Evolutionary conservation across 2,329 filamentous ascomycete genomes (phyloP), one percentile per base, ranked within the genome.

Genomic region (Xylariaceae sp.): DNA sequence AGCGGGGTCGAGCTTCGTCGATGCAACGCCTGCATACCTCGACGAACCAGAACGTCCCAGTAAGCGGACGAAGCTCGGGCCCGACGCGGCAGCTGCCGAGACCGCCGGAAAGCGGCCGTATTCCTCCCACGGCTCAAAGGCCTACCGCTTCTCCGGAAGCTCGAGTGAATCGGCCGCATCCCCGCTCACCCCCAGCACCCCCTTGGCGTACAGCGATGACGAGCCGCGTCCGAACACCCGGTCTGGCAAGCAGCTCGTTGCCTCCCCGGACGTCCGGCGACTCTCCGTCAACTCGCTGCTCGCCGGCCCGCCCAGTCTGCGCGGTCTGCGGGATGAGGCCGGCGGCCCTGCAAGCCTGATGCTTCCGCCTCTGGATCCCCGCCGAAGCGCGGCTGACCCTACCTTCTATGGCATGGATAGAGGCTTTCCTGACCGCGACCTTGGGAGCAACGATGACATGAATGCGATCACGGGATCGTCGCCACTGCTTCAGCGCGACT

Each of bases 391-490:
- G 43, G 61, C 38, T 50, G 64, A 43, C 57, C 59, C 22, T 21
- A 68, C 59, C 5, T 73, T 68, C 27, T 87, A 83, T 52, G 84
- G 85, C 5, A 72, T 83, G 39, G 85, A 90, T 50, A 67, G 75
- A 36, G 85, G 84, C 1, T 66, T 77, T 39, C 70, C 70, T 8
- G 84, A 90, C 57, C 60, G 75, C 14, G 84, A 90, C 47, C 61
- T 83, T 1, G 75, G 76, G 18, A 73, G 70, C 32, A 89, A 89
- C 46, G 75, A 87, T 49, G 84, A 90, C 45, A 59, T 63, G 19
- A 72, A 72, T 31, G 82, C 83, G 12, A 78, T 89, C 24, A 69
- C 69, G 11, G 55, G 52, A 3, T 47, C 47, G 15, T 58, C 56
- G 9, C 56, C 56, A 3, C 32, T 53, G 19, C 35, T 53, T 17